Base-by-base conservation (phyloP, 2,329 filamentous ascomycete species). In the Alternaria sp. region DNA sequence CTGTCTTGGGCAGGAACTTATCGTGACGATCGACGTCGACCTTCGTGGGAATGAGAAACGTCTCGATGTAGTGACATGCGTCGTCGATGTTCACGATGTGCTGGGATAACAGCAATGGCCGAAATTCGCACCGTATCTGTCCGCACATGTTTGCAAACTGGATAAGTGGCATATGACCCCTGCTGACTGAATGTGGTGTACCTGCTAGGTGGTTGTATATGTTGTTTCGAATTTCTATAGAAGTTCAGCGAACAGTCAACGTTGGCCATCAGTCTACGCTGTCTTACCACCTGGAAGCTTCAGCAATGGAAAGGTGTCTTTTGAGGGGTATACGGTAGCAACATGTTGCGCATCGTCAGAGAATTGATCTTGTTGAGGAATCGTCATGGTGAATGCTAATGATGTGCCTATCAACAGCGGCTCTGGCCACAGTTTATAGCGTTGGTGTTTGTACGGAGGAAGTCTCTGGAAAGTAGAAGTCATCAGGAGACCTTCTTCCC, bases 251-350 rank as follows among this genome's bases (percentile, higher is more conserved):
- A 41, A 30, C 3, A 41, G 2, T 6, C n/a, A n/a, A n/a, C n/a
- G n/a, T n/a, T n/a, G n/a, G n/a, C n/a, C n/a, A 41, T 18, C 3
- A 0, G 37, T 18, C 37, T 18, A 3, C 30, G 30, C 7, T 8
- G 11, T 41, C 37, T 41, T 41, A 41, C 37, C 37, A 41, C n/a
- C 37, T 2, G 37, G 37, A 2, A 41, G 37, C 1, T 18, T 41
- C 0, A 41, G 37, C 0, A 41, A 41, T 2, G 37, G 37, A 0
- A 1, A 41, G 9, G 2, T 10, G 4, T n/a, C 4, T 0, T 9
- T 37, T 4, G 33, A 37, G 0, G 3, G 14, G 0, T 37, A 1
- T 9, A 15, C 14, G 6, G 33, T 15, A n/a, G 14, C 14, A 2
- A 4, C 33, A 37, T 37, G 3, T 41, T 18, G 37, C 37, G 37